Base-by-base conservation (phyloP, 257 asterid species). In the Solanum tarijense region DNA sequence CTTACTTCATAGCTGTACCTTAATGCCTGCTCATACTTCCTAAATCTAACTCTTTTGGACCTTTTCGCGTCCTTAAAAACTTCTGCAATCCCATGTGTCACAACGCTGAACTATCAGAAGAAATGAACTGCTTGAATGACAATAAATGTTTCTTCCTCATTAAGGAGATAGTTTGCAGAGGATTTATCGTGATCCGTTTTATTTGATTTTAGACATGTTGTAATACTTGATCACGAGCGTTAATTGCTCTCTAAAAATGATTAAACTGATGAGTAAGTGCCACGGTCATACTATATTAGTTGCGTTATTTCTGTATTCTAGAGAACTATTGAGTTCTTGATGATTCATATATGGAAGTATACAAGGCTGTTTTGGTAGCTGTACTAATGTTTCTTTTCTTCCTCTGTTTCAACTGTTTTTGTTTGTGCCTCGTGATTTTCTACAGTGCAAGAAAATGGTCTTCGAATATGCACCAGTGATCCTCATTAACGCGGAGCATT, bases 391-490 rank as follows among this genome's bases (percentile, higher is more conserved):
- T 32, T 0, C 31, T 31, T 55, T 48, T 3, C 65, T 48, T 55
- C 65, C 65, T 18, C 65, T 55, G 65, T 55, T 0, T 55, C 65
- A 0, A 55, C 65, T 0, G 11, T 6, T 55, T 55, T 18, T 55
- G 65, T 18, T 55, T 4, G 0, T 55, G 62, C 87, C 66, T 7
- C 66, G 3, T 88, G 74, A 46, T 72, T 3, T 43, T 91, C 48
- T 84, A 90, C 96, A 97, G 99, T 97, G 99, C 69, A 96, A 97
- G 94, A 93, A 90, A 90, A 78, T 97, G 83, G 98, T 96, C 23
- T 93, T 96, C 29, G 97, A 96, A 91, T 97, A 96, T 71, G 96
- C 93, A 2, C 99, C 99, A 23, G 66, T 93, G 83, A 90, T 96
- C 89, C 96, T 97, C 31, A 86, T 93, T 65, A 95, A 96, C 31